Evolutionary conservation across 1,284 basidiomycete genomes (phyloP).

Genomic region (Rhodotorula glutinis): DNA sequence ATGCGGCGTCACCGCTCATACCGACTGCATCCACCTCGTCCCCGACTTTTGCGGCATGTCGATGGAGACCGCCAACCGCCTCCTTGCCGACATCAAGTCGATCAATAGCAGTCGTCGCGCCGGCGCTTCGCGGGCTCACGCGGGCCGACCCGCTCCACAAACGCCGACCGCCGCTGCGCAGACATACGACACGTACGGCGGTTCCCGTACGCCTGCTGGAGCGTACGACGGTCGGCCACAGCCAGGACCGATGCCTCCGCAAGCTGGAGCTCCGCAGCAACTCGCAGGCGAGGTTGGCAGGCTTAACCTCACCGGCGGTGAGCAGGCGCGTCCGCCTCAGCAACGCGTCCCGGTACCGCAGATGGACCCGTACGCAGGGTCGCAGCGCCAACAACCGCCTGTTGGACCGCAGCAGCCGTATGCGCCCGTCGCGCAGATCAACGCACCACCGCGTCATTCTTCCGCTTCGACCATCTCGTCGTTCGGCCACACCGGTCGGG

Average conservation of each 20-base stretch:
- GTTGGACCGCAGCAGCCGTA: conserved; percentile 13
- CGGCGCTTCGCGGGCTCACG: conserved; percentile 37
- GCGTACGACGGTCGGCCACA: conserved; percentile 19
- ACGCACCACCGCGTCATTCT: conserved; percentile 23
- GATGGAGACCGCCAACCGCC: conserved; percentile 96
- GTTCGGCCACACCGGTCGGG: conserved; percentile 28
- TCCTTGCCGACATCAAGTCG: conserved; percentile 79
- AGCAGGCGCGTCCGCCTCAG: conserved; percentile 18
- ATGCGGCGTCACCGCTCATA: conserved; percentile 94
- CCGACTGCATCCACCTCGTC: conserved; percentile 95
- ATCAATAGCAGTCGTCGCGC: conserved; percentile 54
- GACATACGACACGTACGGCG: conserved; percentile 24
- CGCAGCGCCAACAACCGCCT: conserved; percentile 4
- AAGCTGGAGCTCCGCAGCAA: conserved; percentile 6
- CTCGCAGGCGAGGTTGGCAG: conserved; percentile 30
- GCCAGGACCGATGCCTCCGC: neutral
- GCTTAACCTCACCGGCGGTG: conserved; percentile 15
- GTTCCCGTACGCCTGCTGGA: conserved; percentile 6
- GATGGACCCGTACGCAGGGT: conserved; percentile 10
- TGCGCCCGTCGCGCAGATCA: conserved; percentile 1
- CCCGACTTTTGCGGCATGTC: conserved; percentile 99
- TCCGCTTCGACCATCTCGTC: conserved; percentile 29
- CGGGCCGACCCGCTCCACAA: neutral
- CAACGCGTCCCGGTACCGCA: conserved; percentile 27
- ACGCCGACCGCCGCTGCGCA: conserved; percentile 39